phyloP scores from a whole-genome alignment of 2,329 filamentous ascomycete genomes.

The Thelonectria blattea region DNA sequence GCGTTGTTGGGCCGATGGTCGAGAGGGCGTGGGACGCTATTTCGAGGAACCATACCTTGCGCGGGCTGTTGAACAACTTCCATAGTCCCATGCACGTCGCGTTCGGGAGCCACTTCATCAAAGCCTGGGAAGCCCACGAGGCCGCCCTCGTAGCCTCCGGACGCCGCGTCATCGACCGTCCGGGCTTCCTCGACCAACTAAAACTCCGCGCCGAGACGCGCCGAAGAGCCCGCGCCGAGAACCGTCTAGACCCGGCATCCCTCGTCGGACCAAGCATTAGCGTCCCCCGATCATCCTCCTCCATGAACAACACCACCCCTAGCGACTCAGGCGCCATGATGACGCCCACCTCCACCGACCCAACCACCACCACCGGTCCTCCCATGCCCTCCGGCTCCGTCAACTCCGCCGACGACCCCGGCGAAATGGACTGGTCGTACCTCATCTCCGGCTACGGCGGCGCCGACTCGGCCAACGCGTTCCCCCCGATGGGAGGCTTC shows the following conservation, averaged over 20 bases:
- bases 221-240: slow-evolving; percentile 40
- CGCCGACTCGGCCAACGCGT: slow-evolving; percentile 31
- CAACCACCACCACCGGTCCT: not conserved
- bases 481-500: slow-evolving; percentile 40
- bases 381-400: slow-evolving; percentile 27
- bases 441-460: slow-evolving; percentile 52
- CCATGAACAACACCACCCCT: slow-evolving; percentile 13
- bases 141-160: slow-evolving; percentile 52
- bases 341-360: slow-evolving; percentile 40
- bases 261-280: slow-evolving; percentile 33
- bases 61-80: slow-evolving; percentile 55
- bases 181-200: slow-evolving; percentile 55
- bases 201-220: slow-evolving; percentile 51
- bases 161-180: slow-evolving; percentile 46
- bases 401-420: slow-evolving; percentile 38
- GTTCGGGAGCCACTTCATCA: slow-evolving; percentile 64
- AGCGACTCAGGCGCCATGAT: slow-evolving; percentile 41
- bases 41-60: slow-evolving; percentile 58
- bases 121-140: slow-evolving; percentile 66
- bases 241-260: slow-evolving; percentile 32
- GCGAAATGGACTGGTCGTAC: slow-evolving; percentile 57
- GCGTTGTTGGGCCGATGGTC: slow-evolving; percentile 60
- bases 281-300: slow-evolving; percentile 32
- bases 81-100: slow-evolving; percentile 63
- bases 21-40: slow-evolving; percentile 66